Conservation (phyloP, 192 early-diverging fungal genomes). For the Gorgonomyces haynaldii region DNA sequence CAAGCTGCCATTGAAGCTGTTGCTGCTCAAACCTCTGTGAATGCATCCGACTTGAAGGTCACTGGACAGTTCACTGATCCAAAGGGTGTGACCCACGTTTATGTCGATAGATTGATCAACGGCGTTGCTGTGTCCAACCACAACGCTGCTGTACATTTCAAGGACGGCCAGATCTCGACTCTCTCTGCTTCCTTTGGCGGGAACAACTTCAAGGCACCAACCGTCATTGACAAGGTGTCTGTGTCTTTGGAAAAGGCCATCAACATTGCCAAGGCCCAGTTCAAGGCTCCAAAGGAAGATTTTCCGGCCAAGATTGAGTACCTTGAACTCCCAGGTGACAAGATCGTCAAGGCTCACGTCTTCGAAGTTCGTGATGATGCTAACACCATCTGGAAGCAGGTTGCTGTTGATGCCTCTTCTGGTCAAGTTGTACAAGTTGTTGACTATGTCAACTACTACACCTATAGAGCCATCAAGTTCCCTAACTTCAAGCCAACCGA, state of each 20-base stretch:
- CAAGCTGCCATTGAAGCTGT: too few relatives aligned
- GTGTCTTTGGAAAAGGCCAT: slow-evolving; percentile 6
- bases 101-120: slow-evolving; percentile 1
- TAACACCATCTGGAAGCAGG: neutral
- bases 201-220: neutral
- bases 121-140: slow-evolving; percentile 3
- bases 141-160: slow-evolving; percentile 7
- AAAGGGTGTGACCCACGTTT: slow-evolving; percentile 2
- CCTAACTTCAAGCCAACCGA: slow-evolving; percentile 4
- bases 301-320: slow-evolving; percentile 3
- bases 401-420: slow-evolving; percentile 7
- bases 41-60: too few relatives aligned
- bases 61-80: neutral
- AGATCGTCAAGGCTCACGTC: neutral
- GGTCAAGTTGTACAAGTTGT: slow-evolving; percentile 7
- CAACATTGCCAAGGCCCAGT: neutral
- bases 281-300: neutral
- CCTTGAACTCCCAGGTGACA: slow-evolving; percentile 4
- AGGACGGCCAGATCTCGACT: slow-evolving; percentile 2
- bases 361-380: slow-evolving; percentile 4
- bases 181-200: neutral
- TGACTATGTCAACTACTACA: slow-evolving; percentile 5
- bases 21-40: too few relatives aligned
- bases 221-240: neutral
- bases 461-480: slow-evolving; percentile 5